A percentile compares a stretch with the other conserved stretches of the same genome.
Conservation (phyloP, 2,329 filamentous ascomycete genomes). For the Curvularia spicifera region DNA sequence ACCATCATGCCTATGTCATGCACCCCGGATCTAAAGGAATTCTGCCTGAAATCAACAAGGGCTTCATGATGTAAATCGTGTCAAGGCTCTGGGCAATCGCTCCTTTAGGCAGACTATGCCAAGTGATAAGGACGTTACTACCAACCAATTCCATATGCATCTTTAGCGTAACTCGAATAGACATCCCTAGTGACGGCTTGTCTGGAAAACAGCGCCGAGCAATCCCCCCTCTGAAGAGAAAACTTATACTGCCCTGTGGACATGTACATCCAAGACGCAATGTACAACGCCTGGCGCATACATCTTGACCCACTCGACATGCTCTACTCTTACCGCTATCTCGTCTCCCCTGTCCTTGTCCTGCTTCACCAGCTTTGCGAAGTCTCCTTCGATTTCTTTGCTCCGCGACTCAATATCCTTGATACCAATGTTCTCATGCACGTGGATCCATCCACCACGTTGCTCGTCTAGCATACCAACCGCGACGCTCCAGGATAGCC, state of each 20-base stretch:
- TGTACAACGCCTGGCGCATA: conserved; percentile 68
- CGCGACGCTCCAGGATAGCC: conserved; percentile 57
- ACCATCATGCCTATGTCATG: not conserved
- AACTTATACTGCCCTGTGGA: not conserved
- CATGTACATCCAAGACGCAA: conserved; percentile 63
- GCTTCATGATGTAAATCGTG: not conserved
- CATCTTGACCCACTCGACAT: conserved; percentile 61
- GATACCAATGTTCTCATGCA: conserved; percentile 65
- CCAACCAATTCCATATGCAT: not conserved
- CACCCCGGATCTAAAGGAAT: not conserved
- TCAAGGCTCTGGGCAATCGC: not conserved
- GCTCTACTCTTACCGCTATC: conserved; percentile 51
- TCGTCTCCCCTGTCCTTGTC: conserved; percentile 20
- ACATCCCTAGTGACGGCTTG: not conserved
- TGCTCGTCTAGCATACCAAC: conserved; percentile 54
- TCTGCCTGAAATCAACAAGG: conserved; percentile 2
- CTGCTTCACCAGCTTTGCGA: conserved; percentile 52
- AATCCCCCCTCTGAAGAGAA: not conserved
- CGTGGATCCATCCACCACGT: conserved; percentile 63
- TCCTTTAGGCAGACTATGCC: not conserved
- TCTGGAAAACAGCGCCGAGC: not conserved
- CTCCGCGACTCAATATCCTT: conserved; percentile 32
- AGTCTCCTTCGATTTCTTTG: conserved; percentile 50
- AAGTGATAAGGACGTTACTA: conserved; percentile 1
- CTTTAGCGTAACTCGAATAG: not conserved